A percentile compares a stretch with the other conserved stretches of the same genome.
phyloP scores from a whole-genome alignment of 2,329 filamentous ascomycete genomes.

The Trichocomaceae sp. region DNA sequence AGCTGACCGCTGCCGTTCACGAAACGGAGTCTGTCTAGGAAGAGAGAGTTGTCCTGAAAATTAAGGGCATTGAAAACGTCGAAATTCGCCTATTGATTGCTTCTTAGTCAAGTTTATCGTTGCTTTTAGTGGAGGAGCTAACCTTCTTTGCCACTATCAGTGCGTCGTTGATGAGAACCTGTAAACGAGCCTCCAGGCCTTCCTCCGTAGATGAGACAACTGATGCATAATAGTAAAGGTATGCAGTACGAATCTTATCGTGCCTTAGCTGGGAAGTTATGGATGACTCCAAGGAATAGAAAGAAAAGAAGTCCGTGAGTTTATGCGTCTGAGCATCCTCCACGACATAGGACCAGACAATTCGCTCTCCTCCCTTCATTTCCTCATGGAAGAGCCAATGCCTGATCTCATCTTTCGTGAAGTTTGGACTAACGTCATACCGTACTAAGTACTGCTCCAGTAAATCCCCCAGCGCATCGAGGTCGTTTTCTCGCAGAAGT shows the following conservation, averaged over 20 bases:
- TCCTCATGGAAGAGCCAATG: slow-evolving; percentile 81
- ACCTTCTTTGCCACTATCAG: slow-evolving; percentile 78
- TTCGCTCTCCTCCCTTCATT: slow-evolving; percentile 60
- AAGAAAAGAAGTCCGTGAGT: slow-evolving; percentile 94
- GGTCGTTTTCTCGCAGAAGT: slow-evolving; percentile 69
- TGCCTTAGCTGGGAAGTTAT: slow-evolving; percentile 77
- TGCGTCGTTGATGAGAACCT: slow-evolving; percentile 72
- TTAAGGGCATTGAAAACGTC: slow-evolving; percentile 97
- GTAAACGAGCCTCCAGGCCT: slow-evolving; percentile 68
- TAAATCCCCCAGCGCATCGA: slow-evolving; percentile 66
- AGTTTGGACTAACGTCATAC: slow-evolving; percentile 78
- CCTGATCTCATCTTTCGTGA: slow-evolving; percentile 69
- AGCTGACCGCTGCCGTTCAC: slow-evolving; percentile 88
- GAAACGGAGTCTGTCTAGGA: slow-evolving; percentile 90
- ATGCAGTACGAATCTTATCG: slow-evolving; percentile 76
- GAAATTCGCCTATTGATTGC: slow-evolving; percentile 55
- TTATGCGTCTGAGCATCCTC: slow-evolving; percentile 65
- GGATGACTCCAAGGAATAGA: slow-evolving; percentile 92
- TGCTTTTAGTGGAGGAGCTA: slow-evolving; percentile 13
- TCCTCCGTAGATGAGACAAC: slow-evolving; percentile 63
- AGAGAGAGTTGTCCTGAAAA: slow-evolving; percentile 85
- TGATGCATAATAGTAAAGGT: slow-evolving; percentile 94
- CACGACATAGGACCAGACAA: slow-evolving; percentile 90
- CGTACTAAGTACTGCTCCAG: slow-evolving; percentile 69
- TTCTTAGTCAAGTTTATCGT: not conserved